These are phyloP conservation scores for Pseudomicrostroma phylloplanum DNA, from an alignment of 1,284 basidiomycete species.

Conservation along the genomic window DNA sequence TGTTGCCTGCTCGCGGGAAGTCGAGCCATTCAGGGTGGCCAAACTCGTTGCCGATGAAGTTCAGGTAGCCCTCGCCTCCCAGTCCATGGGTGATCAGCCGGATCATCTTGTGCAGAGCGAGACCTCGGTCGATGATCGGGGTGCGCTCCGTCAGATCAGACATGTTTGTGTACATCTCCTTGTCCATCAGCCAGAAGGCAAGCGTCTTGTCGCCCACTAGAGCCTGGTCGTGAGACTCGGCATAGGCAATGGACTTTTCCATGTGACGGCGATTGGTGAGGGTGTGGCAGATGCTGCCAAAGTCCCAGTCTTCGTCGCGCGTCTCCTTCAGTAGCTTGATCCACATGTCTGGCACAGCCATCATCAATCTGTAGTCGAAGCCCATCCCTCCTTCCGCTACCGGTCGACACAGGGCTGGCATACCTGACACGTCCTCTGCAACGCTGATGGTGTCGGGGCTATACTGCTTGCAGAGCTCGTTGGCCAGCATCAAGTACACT, in stretches of 20 bases:
- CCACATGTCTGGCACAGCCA: slow-evolving; percentile 99
- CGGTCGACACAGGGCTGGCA: slow-evolving; percentile 85
- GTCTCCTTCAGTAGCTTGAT: slow-evolving; percentile 96
- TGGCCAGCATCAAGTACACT: slow-evolving; percentile 94
- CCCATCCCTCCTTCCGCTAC: slow-evolving; percentile 79
- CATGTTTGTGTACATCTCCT: slow-evolving; percentile 83
- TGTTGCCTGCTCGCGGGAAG: slow-evolving; percentile 90
- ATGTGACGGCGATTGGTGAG: slow-evolving; percentile 80
- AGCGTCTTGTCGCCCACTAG: slow-evolving; percentile 96
- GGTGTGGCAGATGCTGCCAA: slow-evolving; percentile 80
- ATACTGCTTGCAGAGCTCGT: slow-evolving; percentile 75
- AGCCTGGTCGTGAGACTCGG: slow-evolving; percentile 95
- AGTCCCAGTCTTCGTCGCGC: slow-evolving; percentile 78
- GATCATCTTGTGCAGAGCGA: slow-evolving; percentile 95
- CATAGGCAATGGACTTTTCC: slow-evolving; percentile 89
- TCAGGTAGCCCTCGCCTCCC: slow-evolving; percentile 93
- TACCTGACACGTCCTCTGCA: slow-evolving; percentile 95
- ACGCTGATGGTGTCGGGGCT: slow-evolving; percentile 80
- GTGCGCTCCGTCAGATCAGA: slow-evolving; percentile 81
- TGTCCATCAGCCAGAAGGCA: slow-evolving; percentile 99
- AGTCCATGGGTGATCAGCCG: slow-evolving; percentile 81
- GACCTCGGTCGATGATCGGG: slow-evolving; percentile 75
- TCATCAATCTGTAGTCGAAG: slow-evolving; percentile 93
- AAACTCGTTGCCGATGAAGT: slow-evolving; percentile 97
- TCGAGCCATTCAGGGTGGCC: slow-evolving; percentile 99